Evolutionary conservation across 164 flowering plant genomes (phyloP).

Genomic region (Paratinospora sagittata): DNA sequence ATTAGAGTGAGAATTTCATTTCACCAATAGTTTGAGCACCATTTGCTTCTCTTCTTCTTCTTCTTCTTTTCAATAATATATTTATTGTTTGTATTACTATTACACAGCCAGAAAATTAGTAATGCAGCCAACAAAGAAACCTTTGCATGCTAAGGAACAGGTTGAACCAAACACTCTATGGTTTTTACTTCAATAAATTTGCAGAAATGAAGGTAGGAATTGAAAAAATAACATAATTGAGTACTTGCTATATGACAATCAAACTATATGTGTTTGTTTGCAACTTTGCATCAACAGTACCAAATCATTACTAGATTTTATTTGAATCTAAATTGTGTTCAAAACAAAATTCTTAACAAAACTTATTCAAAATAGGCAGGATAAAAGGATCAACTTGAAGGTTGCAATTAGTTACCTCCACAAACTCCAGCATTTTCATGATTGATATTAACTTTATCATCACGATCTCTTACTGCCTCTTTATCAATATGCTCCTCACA

Average conservation of each 20-base stretch:
- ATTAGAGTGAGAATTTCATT: too few relatives aligned
- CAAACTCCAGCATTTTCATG: slow-evolving; percentile 49
- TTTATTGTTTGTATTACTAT: too few relatives aligned
- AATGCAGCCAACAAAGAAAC: too few relatives aligned
- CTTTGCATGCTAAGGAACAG: not conserved
- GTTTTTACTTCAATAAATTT: not conserved
- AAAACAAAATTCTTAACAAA: not conserved
- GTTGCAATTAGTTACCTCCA: slow-evolving; percentile 35
- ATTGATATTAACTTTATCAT: slow-evolving; percentile 35
- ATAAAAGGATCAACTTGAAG: not conserved
- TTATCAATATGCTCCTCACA: slow-evolving; percentile 37
- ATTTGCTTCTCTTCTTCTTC: too few relatives aligned
- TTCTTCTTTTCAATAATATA: too few relatives aligned
- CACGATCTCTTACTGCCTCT: slow-evolving; percentile 39
- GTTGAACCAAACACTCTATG: slow-evolving; percentile 1
- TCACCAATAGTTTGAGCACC: too few relatives aligned
- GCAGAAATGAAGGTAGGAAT: not conserved
- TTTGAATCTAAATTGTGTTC: not conserved
- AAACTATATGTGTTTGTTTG: not conserved
- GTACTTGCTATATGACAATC: not conserved
- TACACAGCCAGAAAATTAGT: too few relatives aligned
- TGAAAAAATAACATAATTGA: not conserved
- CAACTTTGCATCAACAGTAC: not conserved
- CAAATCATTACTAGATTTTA: not conserved
- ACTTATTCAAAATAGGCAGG: not conserved